phyloP scores from a whole-genome alignment of 2,329 filamentous ascomycete genomes.

The Fusarium concolor region DNA sequence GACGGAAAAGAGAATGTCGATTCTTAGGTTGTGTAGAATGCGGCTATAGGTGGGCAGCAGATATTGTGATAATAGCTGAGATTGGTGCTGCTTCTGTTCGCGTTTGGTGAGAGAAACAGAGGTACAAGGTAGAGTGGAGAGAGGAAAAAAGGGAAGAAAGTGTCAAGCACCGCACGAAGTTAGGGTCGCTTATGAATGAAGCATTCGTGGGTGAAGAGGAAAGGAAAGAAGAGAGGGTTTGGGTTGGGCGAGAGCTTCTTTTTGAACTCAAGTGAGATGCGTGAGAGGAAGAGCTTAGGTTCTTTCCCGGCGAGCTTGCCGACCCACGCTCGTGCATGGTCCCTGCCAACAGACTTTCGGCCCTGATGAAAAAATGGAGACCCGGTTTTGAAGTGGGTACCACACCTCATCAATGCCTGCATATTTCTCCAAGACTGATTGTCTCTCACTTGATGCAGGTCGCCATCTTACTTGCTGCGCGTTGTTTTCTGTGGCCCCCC shows the following conservation, averaged over 20 bases:
- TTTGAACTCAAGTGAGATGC: conserved; percentile 52
- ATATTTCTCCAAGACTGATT: conserved; percentile 34
- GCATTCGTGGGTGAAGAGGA: conserved; percentile 63
- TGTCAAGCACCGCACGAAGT: conserved; percentile 63
- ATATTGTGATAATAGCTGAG: conserved; percentile 30
- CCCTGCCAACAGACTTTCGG: conserved; percentile 46
- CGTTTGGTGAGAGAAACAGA: conserved; percentile 38
- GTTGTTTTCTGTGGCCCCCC: conserved; percentile 24
- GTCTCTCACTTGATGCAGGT: conserved; percentile 29
- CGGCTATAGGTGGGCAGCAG: conserved; percentile 43
- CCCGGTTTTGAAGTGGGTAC: conserved; percentile 34
- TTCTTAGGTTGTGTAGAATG: conserved; percentile 35
- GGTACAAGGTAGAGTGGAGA: conserved; percentile 46
- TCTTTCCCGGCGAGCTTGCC: conserved; percentile 45
- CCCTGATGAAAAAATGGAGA: conserved; percentile 43
- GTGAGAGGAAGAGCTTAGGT: conserved; percentile 32
- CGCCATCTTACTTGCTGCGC: conserved; percentile 26
- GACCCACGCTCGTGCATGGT: conserved; percentile 35
- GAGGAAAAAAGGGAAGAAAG: conserved; percentile 41
- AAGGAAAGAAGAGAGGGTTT: conserved; percentile 51
- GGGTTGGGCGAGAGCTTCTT: conserved; percentile 53
- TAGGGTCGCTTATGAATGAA: conserved; percentile 58
- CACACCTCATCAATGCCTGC: conserved; percentile 36
- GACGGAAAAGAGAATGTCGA: conserved; percentile 24
- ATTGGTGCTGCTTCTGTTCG: conserved; percentile 37